phyloP scores from a whole-genome alignment of 179 eudicot species.

The Drosera spatulata region DNA sequence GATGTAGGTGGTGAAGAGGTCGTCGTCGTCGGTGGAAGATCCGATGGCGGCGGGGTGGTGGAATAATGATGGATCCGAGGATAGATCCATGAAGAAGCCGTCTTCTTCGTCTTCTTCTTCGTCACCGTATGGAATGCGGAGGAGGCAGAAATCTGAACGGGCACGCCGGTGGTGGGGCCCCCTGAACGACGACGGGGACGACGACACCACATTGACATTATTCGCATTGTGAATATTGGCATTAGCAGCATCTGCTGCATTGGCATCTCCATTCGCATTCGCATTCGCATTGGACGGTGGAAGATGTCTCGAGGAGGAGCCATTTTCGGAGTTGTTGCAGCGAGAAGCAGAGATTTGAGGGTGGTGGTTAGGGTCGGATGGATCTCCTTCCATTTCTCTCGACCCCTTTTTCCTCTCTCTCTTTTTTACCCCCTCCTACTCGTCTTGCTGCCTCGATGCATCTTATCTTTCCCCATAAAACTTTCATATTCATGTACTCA shows the following conservation, averaged over 20 bases:
- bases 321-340: background rate
- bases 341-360: conserved; percentile 1
- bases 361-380: conserved; percentile 7
- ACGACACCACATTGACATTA: background rate
- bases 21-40: conserved; percentile 22
- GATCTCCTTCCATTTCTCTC: conserved; percentile 17
- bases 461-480: no score
- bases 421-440: background rate
- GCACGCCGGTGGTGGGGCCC: conserved; percentile 39
- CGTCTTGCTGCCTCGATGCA: no score
- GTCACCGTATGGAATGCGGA: conserved; percentile 22
- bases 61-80: conserved; percentile 12
- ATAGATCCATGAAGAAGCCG: conserved; percentile 23
- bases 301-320: background rate
- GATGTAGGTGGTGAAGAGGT: conserved; percentile 42
- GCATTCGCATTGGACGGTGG: conserved; percentile 8
- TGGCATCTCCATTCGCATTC: conserved; percentile 1
- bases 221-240: conserved; percentile 1
- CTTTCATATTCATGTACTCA: no score
- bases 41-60: background rate
- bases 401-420: background rate
- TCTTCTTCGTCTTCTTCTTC: no score
- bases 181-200: conserved; percentile 4
- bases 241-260: no score
- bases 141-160: conserved; percentile 28